phyloP scores from a whole-genome alignment of 1,139 yeast species.

The Hemisphaericaspora subhashii region DNA sequence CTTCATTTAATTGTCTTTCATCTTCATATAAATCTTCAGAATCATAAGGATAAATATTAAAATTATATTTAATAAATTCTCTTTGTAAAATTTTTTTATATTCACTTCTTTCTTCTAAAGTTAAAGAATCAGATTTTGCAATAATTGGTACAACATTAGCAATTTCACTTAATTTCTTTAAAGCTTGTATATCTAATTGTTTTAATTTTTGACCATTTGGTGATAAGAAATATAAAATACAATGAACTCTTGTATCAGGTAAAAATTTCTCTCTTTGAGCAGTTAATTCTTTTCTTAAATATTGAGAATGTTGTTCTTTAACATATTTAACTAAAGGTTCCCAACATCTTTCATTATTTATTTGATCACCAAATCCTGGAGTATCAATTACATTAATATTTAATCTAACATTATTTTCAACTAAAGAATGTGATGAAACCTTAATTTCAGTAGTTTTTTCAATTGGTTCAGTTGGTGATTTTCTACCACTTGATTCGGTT shows the following conservation, averaged over 20 bases:
- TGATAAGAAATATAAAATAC: conserved; percentile 85
- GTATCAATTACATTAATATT: conserved; percentile 90
- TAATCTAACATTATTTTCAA: conserved; percentile 85
- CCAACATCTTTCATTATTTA: conserved; percentile 95
- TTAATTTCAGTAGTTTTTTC: conserved; percentile 88
- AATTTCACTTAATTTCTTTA: conserved; percentile 83
- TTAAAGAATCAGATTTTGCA: conserved; percentile 77
- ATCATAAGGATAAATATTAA: conserved; percentile 87
- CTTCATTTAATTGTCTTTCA: conserved; percentile 74
- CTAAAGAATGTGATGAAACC: conserved; percentile 63
- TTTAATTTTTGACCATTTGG: conserved; percentile 84
- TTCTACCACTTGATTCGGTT: conserved; percentile 72
- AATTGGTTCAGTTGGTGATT: conserved; percentile 63
- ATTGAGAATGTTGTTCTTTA: conserved; percentile 93
- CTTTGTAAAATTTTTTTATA: conserved; percentile 76
- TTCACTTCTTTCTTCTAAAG: conserved; percentile 76
- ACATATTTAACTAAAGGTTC: conserved; percentile 94
- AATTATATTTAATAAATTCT: conserved; percentile 72
- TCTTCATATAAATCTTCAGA: conserved; percentile 72
- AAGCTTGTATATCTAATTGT: conserved; percentile 78
- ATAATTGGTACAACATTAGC: conserved; percentile 88
- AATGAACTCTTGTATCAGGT: conserved; percentile 92
- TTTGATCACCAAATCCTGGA: conserved; percentile 97
- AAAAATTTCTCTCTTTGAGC: conserved; percentile 89
- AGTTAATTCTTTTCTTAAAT: conserved; percentile 90